phyloP scores from a whole-genome alignment of 2,329 filamentous ascomycete species.

The Fusarium sp. region DNA sequence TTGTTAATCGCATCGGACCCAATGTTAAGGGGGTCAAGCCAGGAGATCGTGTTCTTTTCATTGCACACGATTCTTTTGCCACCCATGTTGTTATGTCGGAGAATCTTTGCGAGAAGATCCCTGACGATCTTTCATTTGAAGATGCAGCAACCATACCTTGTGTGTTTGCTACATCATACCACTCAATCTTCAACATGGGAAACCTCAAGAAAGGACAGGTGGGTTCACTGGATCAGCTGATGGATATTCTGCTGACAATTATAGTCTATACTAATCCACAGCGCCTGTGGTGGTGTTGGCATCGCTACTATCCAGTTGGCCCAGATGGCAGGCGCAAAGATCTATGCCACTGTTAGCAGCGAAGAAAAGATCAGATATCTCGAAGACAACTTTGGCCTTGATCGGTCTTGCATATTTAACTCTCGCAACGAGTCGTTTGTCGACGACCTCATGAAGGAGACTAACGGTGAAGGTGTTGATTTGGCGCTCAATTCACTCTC shows the following conservation, averaged over 20 bases:
- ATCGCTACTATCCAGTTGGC: conserved; percentile 7
- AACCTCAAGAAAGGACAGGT: conserved; percentile 9
- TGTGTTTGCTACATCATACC: not conserved
- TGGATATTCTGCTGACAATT: not conserved
- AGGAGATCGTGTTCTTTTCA: conserved; percentile 1
- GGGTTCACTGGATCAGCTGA: rapidly evolving
- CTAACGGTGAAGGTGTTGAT: not conserved
- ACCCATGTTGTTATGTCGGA: not conserved
- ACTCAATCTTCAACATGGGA: conserved; percentile 6
- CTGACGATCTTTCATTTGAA: not conserved
- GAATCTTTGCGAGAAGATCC: conserved; percentile 5
- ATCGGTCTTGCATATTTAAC: not conserved
- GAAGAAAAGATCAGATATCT: conserved; percentile 3
- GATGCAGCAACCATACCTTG: conserved; percentile 7
- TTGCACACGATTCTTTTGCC: not conserved
- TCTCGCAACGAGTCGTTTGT: conserved; percentile 4
- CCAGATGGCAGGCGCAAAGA: not conserved
- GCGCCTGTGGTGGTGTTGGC: not conserved
- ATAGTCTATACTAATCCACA: not conserved
- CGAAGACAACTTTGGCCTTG: not conserved
- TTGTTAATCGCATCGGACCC: not conserved
- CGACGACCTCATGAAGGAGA: not conserved
- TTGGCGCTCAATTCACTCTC: not conserved
- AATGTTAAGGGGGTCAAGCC: not conserved
- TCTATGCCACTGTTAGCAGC: conserved; percentile 1